Percentiles rank a stretch among this genome's conserved stretches.
These are phyloP conservation scores for Meyerozyma athensensis DNA, from an alignment of 1,139 yeast species.

Conservation along the genomic window DNA sequence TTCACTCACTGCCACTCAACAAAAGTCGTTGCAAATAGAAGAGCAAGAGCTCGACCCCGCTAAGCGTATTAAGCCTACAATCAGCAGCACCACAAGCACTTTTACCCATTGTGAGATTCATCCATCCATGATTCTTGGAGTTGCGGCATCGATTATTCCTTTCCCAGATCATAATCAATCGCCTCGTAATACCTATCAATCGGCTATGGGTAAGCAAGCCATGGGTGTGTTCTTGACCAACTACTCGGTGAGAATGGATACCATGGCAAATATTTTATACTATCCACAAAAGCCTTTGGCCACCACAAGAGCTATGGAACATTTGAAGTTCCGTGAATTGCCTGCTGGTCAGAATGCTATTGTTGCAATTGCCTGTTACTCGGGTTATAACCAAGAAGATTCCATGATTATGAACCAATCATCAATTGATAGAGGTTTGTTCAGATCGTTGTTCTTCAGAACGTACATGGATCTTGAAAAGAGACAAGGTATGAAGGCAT, in stretches of 20 bases:
- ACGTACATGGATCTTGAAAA: conserved; percentile 98
- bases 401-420: conserved; percentile 99
- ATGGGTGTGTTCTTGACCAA: conserved; percentile 99
- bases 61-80: conserved; percentile 75
- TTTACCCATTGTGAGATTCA: conserved; percentile 99
- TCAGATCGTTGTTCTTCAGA: conserved; percentile 91
- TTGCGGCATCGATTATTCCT: conserved; percentile 97
- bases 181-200: conserved; percentile 98
- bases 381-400: conserved; percentile 99
- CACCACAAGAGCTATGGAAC: conserved; percentile 98
- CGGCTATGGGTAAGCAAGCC: conserved; percentile 99
- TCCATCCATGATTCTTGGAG: conserved; percentile 98
- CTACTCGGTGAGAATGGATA: conserved; percentile 96
- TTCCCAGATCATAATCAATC: conserved; percentile 99
- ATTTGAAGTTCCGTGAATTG: conserved; percentile 90
- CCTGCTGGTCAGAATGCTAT: conserved; percentile 99
- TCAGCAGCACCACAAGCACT: conserved; percentile 66
- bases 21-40: conserved; percentile 39
- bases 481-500: conserved; percentile 96
- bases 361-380: conserved; percentile 96
- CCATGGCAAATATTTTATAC: conserved; percentile 96
- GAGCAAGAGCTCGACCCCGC: conserved; percentile 68
- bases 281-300: conserved; percentile 99
- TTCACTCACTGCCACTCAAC: conserved; percentile 45
- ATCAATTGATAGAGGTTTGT: conserved; percentile 92